phyloP scores from a whole-genome alignment of 345 rosid species.

The Hevea brasiliensis region DNA sequence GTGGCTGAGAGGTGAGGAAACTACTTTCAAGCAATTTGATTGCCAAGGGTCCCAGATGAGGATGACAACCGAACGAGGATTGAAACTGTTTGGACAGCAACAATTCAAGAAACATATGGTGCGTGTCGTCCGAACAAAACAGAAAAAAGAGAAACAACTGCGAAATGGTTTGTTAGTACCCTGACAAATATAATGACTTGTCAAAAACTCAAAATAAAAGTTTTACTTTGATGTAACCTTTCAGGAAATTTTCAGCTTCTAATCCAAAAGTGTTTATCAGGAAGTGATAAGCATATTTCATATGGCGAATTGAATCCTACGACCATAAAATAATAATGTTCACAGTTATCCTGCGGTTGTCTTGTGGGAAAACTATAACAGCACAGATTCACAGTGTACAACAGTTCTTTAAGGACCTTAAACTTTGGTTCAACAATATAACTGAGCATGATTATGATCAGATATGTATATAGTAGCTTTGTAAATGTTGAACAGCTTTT shows the following conservation, averaged over 20 bases:
- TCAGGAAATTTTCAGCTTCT: neutral
- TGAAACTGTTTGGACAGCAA: conserved; percentile 1
- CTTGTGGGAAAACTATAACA: too few species aligned
- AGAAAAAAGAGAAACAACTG: neutral
- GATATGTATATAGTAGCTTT: neutral
- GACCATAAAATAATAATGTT: neutral
- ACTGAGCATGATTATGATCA: neutral
- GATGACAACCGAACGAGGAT: neutral
- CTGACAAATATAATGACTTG: neutral
- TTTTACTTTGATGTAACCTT: too few species aligned
- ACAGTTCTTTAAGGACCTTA: too few species aligned
- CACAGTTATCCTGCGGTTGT: neutral
- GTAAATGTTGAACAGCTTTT: neutral
- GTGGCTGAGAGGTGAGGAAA: neutral
- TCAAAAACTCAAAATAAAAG: neutral
- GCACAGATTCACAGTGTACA: too few species aligned
- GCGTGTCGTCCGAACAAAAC: neutral
- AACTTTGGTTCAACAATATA: too few species aligned
- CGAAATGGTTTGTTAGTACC: neutral
- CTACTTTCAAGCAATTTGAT: neutral
- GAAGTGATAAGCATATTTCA: neutral
- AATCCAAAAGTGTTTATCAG: too few species aligned
- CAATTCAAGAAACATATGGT: conserved; percentile 4
- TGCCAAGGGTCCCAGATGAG: neutral
- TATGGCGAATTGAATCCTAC: neutral